Conservation (phyloP, 2,329 filamentous ascomycete genomes). For the Colletotrichum lentis region DNA sequence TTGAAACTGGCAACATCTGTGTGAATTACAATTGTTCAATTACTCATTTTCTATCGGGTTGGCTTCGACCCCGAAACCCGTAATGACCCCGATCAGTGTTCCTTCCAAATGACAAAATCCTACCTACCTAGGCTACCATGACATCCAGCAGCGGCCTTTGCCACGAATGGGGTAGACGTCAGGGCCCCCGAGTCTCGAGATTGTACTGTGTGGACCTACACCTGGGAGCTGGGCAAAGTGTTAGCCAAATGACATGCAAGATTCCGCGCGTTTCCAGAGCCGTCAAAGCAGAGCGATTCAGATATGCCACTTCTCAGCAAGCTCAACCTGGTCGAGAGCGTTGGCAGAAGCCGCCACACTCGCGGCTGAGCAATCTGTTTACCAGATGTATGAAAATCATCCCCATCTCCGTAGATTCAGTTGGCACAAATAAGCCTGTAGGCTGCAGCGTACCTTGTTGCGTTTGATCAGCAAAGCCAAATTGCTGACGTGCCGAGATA, state of each 20-base stretch:
- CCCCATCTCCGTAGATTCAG: constrained; percentile 12
- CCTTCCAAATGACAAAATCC: not conserved
- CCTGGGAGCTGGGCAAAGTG: constrained; percentile 17
- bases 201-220: constrained; percentile 11
- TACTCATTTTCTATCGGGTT: no score
- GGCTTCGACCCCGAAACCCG: no score
- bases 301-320: constrained; percentile 38
- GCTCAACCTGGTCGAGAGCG: constrained; percentile 37
- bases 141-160: not conserved
- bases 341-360: constrained; percentile 26
- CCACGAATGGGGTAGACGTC: not conserved
- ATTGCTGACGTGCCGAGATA: no score
- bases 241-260: constrained; percentile 27
- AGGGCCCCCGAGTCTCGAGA: not conserved
- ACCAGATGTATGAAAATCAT: constrained; percentile 38
- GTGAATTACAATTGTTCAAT: no score
- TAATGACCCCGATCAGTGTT: not conserved
- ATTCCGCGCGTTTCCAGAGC: constrained; percentile 29
- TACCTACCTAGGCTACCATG: not conserved
- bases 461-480: not conserved
- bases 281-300: constrained; percentile 30
- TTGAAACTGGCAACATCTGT: no score
- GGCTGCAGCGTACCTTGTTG: constrained; percentile 24
- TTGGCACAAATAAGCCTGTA: not conserved
- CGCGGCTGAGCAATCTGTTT: constrained; percentile 39